Percentiles rank a stretch among this genome's conserved stretches.
Evolutionary conservation across 106 monocot genomes (phyloP).

Genomic region (Hemerocallis citrina): DNA sequence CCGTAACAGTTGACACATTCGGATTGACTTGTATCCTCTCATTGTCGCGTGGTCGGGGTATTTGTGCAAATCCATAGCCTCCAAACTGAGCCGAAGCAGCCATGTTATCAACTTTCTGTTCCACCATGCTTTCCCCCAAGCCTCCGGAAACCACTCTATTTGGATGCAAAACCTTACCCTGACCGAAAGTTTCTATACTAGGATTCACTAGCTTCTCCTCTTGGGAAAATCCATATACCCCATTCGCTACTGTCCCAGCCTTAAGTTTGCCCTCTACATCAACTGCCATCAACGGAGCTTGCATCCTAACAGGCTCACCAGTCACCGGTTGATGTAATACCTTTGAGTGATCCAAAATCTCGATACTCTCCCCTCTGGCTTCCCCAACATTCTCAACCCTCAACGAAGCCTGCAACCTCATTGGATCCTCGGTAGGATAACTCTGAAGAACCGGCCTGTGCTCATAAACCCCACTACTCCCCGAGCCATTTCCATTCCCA

Average conservation of each 20-base stretch:
- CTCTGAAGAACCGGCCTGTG: conserved; percentile 13
- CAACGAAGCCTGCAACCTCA: conserved; percentile 11
- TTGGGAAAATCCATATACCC: conserved; percentile 9
- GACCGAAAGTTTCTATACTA: conserved; percentile 15
- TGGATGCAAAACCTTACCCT: conserved; percentile 9
- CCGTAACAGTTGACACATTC: conserved; percentile 2
- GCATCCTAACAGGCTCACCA: neutral
- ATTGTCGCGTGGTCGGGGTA: neutral
- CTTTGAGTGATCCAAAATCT: neutral
- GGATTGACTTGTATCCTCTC: conserved; percentile 8
- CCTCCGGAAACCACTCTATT: neutral
- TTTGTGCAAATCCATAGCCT: conserved; percentile 13
- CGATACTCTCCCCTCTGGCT: conserved; percentile 10
- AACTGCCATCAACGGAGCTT: neutral
- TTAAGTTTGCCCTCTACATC: neutral
- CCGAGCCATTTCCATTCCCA: conserved; percentile 9
- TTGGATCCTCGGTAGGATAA: conserved; percentile 24
- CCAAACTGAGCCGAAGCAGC: neutral
- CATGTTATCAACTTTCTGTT: conserved; percentile 9
- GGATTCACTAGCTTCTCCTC: conserved; percentile 9
- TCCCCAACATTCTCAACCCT: conserved; percentile 2
- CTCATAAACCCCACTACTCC: conserved; percentile 1
- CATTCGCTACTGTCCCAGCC: neutral
- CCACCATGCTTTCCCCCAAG: conserved; percentile 4
- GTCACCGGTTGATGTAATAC: neutral